Evolutionary conservation across 352 stramenopile genomes (phyloP).

Genomic region (Phytophthora citrophthora): DNA sequence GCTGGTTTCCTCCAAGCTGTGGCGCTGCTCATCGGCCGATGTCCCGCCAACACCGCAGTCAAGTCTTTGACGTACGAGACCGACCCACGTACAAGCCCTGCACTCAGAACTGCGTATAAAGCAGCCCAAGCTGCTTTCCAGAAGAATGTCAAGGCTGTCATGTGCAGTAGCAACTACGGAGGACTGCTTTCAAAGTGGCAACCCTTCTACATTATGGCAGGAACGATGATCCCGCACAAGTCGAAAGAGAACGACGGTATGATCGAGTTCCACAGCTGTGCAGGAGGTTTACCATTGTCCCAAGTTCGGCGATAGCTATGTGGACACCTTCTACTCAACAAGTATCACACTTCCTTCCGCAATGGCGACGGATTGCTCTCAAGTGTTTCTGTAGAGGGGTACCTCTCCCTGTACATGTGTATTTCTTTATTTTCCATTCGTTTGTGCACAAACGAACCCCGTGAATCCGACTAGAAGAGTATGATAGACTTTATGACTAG

Average conservation of each 20-base stretch:
- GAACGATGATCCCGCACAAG: conserved; percentile 33
- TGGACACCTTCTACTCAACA: conserved; percentile 2
- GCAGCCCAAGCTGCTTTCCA: background rate
- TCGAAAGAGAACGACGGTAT: conserved; percentile 36
- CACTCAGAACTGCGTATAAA: background rate
- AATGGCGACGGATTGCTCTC: conserved; percentile 46
- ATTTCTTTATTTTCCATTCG: no score
- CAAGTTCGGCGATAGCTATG: background rate
- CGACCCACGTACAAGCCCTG: conserved; percentile 12
- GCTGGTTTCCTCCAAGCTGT: background rate
- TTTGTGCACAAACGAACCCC: no score
- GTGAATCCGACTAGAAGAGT: no score
- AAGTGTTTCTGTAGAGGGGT: no score
- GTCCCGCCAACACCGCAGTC: conserved; percentile 21
- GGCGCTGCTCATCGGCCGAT: background rate
- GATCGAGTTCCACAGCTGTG: conserved; percentile 39
- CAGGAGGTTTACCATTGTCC: background rate
- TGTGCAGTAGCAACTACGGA: conserved; percentile 38
- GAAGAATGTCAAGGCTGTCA: conserved; percentile 20
- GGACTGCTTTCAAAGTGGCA: conserved; percentile 38
- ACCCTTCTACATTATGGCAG: conserved; percentile 10
- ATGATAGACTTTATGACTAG: no score
- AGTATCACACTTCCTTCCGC: conserved; percentile 40
- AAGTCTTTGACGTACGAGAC: conserved; percentile 38
- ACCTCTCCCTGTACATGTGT: no score